phyloP scores from a whole-genome alignment of 805 yeast genomes.

The Geotrichum ghanense region DNA sequence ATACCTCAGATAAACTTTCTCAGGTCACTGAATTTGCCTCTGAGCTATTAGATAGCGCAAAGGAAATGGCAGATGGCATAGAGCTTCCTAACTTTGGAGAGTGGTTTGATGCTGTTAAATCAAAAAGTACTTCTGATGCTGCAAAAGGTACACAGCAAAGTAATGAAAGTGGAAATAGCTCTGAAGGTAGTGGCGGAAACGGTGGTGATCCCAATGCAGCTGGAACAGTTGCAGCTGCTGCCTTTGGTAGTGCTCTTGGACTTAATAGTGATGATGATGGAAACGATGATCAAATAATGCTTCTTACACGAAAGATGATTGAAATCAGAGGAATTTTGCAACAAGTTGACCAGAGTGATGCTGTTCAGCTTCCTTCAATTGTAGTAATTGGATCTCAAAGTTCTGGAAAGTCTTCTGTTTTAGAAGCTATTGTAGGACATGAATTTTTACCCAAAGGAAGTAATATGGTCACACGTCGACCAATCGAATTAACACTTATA shows the following conservation, averaged over 20 bases:
- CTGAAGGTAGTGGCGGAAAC: constrained; percentile 27
- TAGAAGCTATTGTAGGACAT: constrained; percentile 95
- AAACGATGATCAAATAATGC: constrained; percentile 61
- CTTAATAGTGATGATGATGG: constrained; percentile 40
- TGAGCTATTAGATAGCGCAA: constrained; percentile 34
- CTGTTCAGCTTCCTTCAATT: constrained; percentile 80
- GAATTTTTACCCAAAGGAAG: constrained; percentile 95
- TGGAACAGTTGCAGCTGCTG: constrained; percentile 48
- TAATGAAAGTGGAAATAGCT: constrained; percentile 18
- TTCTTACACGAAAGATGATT: constrained; percentile 90
- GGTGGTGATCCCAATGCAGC: constrained; percentile 37
- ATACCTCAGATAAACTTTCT: constrained; percentile 54
- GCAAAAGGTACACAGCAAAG: background rate
- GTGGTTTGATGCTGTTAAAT: constrained; percentile 4
- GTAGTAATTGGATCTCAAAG: constrained; percentile 97
- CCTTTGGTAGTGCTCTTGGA: constrained; percentile 27
- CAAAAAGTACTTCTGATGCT: constrained; percentile 3
- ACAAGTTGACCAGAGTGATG: constrained; percentile 63
- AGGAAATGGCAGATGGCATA: constrained; percentile 35
- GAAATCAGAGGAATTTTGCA: constrained; percentile 77
- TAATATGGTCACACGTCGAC: constrained; percentile 97
- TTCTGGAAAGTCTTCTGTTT: constrained; percentile 92
- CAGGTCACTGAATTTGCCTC: constrained; percentile 41
- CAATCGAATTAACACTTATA: constrained; percentile 86
- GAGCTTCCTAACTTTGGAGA: constrained; percentile 15